Percentiles rank a stretch among this genome's conserved stretches.
Evolutionary conservation across 1,284 basidiomycete genomes (phyloP).

Genomic region (Cutaneotrichosporon curvatum): DNA sequence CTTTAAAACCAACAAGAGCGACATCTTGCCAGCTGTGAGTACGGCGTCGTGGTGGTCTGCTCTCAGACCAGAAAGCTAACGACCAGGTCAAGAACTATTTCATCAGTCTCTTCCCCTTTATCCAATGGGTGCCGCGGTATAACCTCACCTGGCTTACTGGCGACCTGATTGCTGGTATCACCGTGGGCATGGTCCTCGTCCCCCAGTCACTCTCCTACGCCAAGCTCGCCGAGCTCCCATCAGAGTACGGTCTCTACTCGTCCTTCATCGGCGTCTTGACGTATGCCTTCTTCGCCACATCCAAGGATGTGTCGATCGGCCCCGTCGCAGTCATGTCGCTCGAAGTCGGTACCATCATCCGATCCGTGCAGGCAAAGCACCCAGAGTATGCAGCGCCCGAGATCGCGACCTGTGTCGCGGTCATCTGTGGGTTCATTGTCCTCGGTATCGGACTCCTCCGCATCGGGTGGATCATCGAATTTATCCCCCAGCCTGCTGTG

Average conservation of each 20-base stretch:
- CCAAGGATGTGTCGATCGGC: conserved; percentile 91
- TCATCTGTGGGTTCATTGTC: conserved; percentile 89
- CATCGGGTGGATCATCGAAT: conserved; percentile 91
- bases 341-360: conserved; percentile 70
- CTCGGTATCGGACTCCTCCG: conserved; percentile 85
- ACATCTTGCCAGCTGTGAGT: conserved; percentile 18
- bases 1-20: conserved; percentile 22
- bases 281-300: conserved; percentile 57
- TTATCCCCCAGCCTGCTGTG: conserved; percentile 72
- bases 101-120: conserved; percentile 68
- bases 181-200: conserved; percentile 83
- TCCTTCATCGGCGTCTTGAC: conserved; percentile 71
- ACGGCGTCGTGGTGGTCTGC: too few relatives aligned
- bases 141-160: conserved; percentile 52
- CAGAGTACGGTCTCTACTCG: conserved; percentile 91
- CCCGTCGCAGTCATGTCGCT: conserved; percentile 97
- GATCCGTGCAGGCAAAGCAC: conserved; percentile 52
- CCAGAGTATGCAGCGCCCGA: conserved; percentile 56
- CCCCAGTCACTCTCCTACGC: conserved; percentile 62
- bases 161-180: conserved; percentile 78
- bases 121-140: conserved; percentile 75
- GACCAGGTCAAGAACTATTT: conserved; percentile 58
- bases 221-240: conserved; percentile 73
- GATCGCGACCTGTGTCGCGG: conserved; percentile 79
- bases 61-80: too few relatives aligned